These are phyloP conservation scores for Smittium mucronatum DNA, from an alignment of 371 early-diverging fungal genomes.

Conservation along the genomic window DNA sequence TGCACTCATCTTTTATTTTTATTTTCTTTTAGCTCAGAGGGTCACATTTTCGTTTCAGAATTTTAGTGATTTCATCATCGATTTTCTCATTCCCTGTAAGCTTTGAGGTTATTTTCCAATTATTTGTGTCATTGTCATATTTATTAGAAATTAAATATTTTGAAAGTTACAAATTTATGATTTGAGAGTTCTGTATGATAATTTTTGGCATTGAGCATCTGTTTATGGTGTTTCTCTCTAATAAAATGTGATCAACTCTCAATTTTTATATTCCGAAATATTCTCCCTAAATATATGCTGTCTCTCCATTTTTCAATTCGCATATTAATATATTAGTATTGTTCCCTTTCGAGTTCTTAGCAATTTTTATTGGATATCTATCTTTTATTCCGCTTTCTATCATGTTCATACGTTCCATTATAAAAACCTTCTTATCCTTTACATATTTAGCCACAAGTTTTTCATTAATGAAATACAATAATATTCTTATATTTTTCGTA, in stretches of 20 bases:
- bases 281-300: background rate
- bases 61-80: background rate
- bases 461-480: background rate
- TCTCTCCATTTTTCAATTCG: background rate
- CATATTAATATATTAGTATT: background rate
- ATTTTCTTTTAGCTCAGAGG: background rate
- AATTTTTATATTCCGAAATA: background rate
- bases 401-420: slow-evolving; percentile 1
- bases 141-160: background rate
- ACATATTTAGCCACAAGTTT: background rate
- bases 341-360: background rate
- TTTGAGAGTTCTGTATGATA: background rate
- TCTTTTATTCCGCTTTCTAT: background rate
- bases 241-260: slow-evolving; percentile 7
- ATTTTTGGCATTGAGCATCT: background rate
- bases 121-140: background rate
- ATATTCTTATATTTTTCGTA: background rate
- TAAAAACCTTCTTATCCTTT: background rate
- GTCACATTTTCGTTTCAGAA: background rate
- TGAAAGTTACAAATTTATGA: background rate
- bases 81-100: background rate
- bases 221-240: background rate
- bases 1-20: background rate
- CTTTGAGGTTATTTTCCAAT: background rate
- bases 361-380: background rate